A percentile compares a stretch with the other conserved stretches of the same genome.
Conservation (phyloP, 2,329 filamentous ascomycete species). For the Arthroderma sp. region DNA sequence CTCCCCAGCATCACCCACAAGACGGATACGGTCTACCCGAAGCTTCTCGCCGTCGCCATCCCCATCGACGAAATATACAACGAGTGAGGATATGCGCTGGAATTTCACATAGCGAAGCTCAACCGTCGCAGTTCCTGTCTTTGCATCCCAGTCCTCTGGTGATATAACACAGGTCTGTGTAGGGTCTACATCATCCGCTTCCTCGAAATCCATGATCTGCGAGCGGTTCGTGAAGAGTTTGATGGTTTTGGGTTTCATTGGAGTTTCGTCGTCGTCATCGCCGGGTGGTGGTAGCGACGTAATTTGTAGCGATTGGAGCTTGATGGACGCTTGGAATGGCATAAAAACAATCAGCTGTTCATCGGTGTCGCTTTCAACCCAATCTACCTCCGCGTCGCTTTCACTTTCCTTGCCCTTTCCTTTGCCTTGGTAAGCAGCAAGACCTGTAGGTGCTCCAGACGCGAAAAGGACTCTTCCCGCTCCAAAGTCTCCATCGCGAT, state of each 20-base stretch:
- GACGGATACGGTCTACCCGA: constrained; percentile 46
- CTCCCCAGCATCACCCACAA: constrained; percentile 82
- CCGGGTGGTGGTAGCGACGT: constrained; percentile 58
- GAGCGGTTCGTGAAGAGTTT: constrained; percentile 79
- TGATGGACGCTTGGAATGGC: constrained; percentile 76
- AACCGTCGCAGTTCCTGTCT: constrained; percentile 58
- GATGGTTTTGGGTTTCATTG: constrained; percentile 69
- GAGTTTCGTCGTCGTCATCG: constrained; percentile 57
- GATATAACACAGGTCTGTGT: constrained; percentile 68
- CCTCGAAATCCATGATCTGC: constrained; percentile 86
- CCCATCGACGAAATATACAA: constrained; percentile 79
- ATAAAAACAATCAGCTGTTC: constrained; percentile 90
- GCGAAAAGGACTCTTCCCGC: constrained; percentile 62
- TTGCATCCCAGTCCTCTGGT: constrained; percentile 63
- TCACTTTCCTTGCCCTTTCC: constrained; percentile 40
- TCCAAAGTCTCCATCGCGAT: constrained; percentile 66
- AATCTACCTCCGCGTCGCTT: constrained; percentile 51
- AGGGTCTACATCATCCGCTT: constrained; percentile 72
- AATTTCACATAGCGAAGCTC: constrained; percentile 88
- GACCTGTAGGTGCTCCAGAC: constrained; percentile 48
- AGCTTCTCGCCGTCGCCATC: constrained; percentile 75
- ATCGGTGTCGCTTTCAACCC: constrained; percentile 92
- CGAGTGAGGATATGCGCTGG: constrained; percentile 77
- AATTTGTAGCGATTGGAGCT: constrained; percentile 76
- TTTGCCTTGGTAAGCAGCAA: constrained; percentile 25